Percentiles rank a stretch among this genome's conserved stretches.
These are phyloP conservation scores for Solanum lycopersicoides DNA, from an alignment of 257 asterid genomes.

Conservation along the genomic window DNA sequence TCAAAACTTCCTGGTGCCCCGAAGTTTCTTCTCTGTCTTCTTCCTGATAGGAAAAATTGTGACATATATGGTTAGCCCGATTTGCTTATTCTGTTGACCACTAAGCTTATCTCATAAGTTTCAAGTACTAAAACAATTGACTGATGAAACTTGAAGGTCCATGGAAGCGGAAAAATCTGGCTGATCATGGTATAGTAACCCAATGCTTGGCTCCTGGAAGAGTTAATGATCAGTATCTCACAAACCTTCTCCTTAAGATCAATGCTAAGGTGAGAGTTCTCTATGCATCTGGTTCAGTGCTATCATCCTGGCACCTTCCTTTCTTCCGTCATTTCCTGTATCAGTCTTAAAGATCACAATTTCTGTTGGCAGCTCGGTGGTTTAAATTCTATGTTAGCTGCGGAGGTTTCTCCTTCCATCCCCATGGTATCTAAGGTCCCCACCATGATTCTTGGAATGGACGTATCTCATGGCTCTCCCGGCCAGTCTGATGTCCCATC, in stretches of 20 bases:
- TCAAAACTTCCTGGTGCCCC: constrained; percentile 71
- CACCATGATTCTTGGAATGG: constrained; percentile 88
- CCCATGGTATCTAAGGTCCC: constrained; percentile 70
- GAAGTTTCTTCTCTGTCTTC: constrained; percentile 65
- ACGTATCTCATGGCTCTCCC: constrained; percentile 94
- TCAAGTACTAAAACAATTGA: neutral
- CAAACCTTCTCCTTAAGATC: constrained; percentile 68
- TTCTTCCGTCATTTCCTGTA: neutral
- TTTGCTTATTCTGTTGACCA: neutral
- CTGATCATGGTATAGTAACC: constrained; percentile 74
- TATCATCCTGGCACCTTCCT: neutral
- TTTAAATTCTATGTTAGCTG: constrained; percentile 58
- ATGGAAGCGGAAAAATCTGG: constrained; percentile 69
- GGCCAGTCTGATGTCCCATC: constrained; percentile 93
- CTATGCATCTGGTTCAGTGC: neutral
- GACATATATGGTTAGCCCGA: constrained; percentile 60
- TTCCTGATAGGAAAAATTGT: constrained; percentile 77
- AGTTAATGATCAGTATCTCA: constrained; percentile 69
- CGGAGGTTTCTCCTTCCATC: constrained; percentile 46
- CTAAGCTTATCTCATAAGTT: neutral
- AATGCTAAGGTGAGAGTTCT: constrained; percentile 64
- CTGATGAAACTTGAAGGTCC: constrained; percentile 44
- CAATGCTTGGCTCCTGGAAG: constrained; percentile 74
- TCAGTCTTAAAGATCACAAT: neutral
- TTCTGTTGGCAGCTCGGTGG: constrained; percentile 70